Evolutionary conservation across 2,329 filamentous ascomycete species (phyloP).

Genomic region (Myriosclerotinia scirpicola): DNA sequence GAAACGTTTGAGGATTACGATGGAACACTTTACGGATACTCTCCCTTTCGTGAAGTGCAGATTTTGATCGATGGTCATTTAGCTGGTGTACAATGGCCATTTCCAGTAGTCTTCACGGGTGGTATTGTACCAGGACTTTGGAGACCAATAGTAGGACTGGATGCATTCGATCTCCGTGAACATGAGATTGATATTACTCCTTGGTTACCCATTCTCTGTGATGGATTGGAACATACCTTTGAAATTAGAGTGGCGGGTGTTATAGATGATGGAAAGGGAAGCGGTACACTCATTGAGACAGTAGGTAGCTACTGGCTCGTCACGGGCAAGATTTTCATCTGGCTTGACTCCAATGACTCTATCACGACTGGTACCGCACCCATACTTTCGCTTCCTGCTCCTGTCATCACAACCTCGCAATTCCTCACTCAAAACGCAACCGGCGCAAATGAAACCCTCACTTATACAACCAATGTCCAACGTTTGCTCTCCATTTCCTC

Average conservation of each 20-base stretch:
- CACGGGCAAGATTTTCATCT: slow-evolving; percentile 79
- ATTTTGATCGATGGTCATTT: slow-evolving; percentile 70
- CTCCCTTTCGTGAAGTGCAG: slow-evolving; percentile 77
- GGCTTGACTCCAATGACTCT: slow-evolving; percentile 56
- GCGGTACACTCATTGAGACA: slow-evolving; percentile 51
- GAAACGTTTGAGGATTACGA: slow-evolving; percentile 57
- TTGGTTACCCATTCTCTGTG: slow-evolving; percentile 68
- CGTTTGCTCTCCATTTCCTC: slow-evolving; percentile 57
- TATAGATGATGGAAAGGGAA: slow-evolving; percentile 52
- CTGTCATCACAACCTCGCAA: slow-evolving; percentile 53
- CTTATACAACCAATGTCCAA: slow-evolving; percentile 57
- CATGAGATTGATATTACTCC: slow-evolving; percentile 81
- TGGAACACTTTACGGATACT: slow-evolving; percentile 63
- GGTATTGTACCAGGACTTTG: slow-evolving; percentile 75
- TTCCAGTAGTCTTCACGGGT: slow-evolving; percentile 79
- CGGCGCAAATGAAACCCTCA: slow-evolving; percentile 59
- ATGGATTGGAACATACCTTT: slow-evolving; percentile 65
- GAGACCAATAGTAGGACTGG: slow-evolving; percentile 74
- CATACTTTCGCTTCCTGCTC: slow-evolving; percentile 40
- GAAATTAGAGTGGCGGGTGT: slow-evolving; percentile 67
- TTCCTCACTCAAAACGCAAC: slow-evolving; percentile 47
- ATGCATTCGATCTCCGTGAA: slow-evolving; percentile 76
- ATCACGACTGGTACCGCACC: slow-evolving; percentile 53
- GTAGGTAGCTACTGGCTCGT: slow-evolving; percentile 72
- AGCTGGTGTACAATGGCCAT: slow-evolving; percentile 78